Evolutionary conservation across 139 green algal genomes (phyloP), one percentile per base, ranked within the genome.

Genomic region (Micractinium sp.): DNA sequence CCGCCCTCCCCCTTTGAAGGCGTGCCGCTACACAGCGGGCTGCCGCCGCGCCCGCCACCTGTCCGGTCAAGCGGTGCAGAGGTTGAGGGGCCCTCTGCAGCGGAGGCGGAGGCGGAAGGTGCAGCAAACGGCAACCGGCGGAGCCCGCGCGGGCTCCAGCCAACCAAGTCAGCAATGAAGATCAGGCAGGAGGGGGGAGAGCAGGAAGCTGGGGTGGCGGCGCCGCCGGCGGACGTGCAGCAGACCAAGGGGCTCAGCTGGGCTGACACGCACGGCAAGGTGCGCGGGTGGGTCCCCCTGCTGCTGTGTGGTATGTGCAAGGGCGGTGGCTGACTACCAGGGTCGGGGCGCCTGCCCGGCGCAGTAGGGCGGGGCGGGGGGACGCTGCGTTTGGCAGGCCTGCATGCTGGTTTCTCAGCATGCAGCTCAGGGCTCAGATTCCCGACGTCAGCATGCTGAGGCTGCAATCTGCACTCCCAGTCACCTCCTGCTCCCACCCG

Each of bases 261-360:
- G 83, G 83, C 83, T 0, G 85, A 89, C 47, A 82, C 47, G 19
- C 85, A 89, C n/a, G 85, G 85, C 73, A 33, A 82, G 85, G 73
- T 83, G 47, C 31, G 84, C 0, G 2, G 56, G n/a, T n/a, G 18
- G 31, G 2, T 25, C 39, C 39, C 2, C 15, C 3, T 47, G 33
- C 31, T 60, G 47, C n/a, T n/a, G n/a, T n/a, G n/a, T n/a, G n/a
- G 4, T 76, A 22, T 76, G 13, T 2, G 3, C 27, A 2, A 36
- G 69, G 16, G 13, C 25, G 2, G 27, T 76, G 69, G 23, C 20
- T 71, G 63, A 2, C 3, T 5, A 12, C 63, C 63, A 71, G 63
- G 63, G 63, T 71, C 36, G 69, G 23, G 13, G 27, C 23, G 29
- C n/a, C n/a, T n/a, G n/a, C n/a, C n/a, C n/a, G n/a, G n/a, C 16